Conservation (phyloP, 139 green algal species). For the Chlorella sp. region DNA sequence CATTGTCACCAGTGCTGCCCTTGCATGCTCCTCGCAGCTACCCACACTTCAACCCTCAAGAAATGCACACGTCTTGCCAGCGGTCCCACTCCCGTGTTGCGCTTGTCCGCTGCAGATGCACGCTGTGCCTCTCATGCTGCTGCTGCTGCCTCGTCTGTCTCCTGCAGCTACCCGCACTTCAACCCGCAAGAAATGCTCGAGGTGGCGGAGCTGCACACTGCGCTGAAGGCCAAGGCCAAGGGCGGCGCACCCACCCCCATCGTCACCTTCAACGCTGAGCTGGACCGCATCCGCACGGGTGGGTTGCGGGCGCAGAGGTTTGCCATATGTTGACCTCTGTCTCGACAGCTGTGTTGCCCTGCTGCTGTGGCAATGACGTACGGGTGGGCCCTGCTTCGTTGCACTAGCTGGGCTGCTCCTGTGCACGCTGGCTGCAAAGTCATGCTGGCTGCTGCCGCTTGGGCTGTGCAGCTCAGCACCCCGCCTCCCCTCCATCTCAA, state of each 20-base stretch:
- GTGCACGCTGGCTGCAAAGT: too few species aligned
- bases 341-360: too few species aligned
- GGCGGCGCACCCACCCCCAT: conserved; percentile 50
- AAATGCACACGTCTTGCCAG: not conserved
- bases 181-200: conserved; percentile 33
- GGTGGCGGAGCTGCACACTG: conserved; percentile 9
- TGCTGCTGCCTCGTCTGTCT: too few species aligned
- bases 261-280: conserved; percentile 90
- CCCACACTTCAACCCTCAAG: not conserved
- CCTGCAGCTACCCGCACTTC: conserved; percentile 23
- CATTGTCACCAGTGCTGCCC: not conserved
- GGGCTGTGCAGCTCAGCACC: too few species aligned
- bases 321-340: too few species aligned
- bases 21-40: not conserved
- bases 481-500: too few species aligned
- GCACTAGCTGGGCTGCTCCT: too few species aligned
- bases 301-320: too few species aligned
- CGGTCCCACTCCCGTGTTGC: too few species aligned
- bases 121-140: too few species aligned
- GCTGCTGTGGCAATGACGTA: not conserved
- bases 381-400: not conserved
- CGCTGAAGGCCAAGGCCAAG: not conserved
- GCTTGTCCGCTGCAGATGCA: too few species aligned
- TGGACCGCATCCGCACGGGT: conserved; percentile 73
- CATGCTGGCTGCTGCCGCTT: too few species aligned